phyloP scores from a whole-genome alignment of 1,284 basidiomycete genomes.

The Ustilago tritici region DNA sequence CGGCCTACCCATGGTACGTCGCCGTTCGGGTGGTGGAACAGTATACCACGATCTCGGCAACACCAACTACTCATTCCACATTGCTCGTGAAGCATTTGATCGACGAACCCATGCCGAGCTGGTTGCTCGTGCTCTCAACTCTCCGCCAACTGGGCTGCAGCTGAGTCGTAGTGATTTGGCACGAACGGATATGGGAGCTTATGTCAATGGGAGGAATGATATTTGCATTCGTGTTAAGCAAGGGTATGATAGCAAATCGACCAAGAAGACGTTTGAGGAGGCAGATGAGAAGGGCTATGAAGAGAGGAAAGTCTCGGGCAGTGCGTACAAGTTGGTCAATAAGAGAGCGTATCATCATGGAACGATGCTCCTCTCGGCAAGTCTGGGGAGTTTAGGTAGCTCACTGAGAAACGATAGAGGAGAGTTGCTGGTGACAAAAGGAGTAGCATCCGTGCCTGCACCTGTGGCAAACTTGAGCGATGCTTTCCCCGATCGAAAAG shows the following conservation, averaged over 20 bases:
- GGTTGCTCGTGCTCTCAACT: conserved; percentile 81
- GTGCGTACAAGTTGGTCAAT: conserved; percentile 94
- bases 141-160: conserved; percentile 66
- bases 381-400: conserved; percentile 54
- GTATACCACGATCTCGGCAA: conserved; percentile 98
- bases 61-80: conserved; percentile 94
- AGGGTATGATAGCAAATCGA: conserved; percentile 76
- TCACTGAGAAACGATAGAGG: conserved; percentile 77
- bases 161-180: conserved; percentile 13
- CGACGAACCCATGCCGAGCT: conserved; percentile 83
- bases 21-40: conserved; percentile 94
- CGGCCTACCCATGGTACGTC: conserved; percentile 83
- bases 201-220: conserved; percentile 91
- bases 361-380: conserved; percentile 86
- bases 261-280: conserved; percentile 12
- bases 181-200: conserved; percentile 45
- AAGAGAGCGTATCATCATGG: conserved; percentile 96
- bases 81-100: conserved; percentile 84
- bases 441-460: conserved; percentile 89
- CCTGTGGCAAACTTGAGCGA: conserved; percentile 86
- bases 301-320: conserved; percentile 85
- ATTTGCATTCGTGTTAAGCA: conserved; percentile 71
- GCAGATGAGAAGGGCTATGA: conserved; percentile 25
- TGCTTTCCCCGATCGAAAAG: conserved; percentile 70
- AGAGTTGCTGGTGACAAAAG: conserved; percentile 80